Base-by-base conservation (phyloP, 805 yeast genomes). In the Starmerella roubikii region DNA sequence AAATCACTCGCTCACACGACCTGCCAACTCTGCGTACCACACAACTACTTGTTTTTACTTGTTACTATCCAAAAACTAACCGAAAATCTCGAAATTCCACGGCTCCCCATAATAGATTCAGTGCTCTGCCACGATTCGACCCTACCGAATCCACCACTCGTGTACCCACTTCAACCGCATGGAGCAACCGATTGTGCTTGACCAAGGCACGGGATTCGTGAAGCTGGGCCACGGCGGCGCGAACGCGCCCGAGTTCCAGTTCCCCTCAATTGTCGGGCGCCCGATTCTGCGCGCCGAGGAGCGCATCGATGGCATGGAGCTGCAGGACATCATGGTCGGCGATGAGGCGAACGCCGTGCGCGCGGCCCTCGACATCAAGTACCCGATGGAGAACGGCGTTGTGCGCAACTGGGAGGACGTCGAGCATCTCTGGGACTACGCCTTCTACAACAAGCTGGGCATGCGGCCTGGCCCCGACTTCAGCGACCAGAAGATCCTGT, bases 351-450 rank as follows among this genome's bases (percentile, higher is more conserved):
- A 82, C 48, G 80, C 80, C 21, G 93, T 82, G 26, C 74, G 98
- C 53, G 78, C 94, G 2, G 73, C 86, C 49, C 69, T 91, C 44
- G 94, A 91, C 62, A 74, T 91, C 41, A 76, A 86, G n/a, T 91
- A 91, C 55, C 98, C 98, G 11, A 86, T 91, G 97, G 98, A 91
- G 62, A 91, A 91, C 58, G 98, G 98, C 54, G 83, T 91, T 53
- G 88, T 91, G 58, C 79, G 77, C 56, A 84, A 86, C 60, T 91
- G 98, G 98, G 94, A 86, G 53, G 98, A 91, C 59, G 91, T 91
- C 97, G 94, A 84, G 54, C 86, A 86, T 53, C 68, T 91, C 44
- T 91, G 98, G 98, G 94, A 91, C 62, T 91, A 88, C 60, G 88
- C 97, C 17, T 88, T 91, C 60, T 81, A 79, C 64, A 93, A 88